These are phyloP conservation scores for Gardenia jasminoides DNA, from an alignment of 257 asterid species.

Conservation along the genomic window DNA sequence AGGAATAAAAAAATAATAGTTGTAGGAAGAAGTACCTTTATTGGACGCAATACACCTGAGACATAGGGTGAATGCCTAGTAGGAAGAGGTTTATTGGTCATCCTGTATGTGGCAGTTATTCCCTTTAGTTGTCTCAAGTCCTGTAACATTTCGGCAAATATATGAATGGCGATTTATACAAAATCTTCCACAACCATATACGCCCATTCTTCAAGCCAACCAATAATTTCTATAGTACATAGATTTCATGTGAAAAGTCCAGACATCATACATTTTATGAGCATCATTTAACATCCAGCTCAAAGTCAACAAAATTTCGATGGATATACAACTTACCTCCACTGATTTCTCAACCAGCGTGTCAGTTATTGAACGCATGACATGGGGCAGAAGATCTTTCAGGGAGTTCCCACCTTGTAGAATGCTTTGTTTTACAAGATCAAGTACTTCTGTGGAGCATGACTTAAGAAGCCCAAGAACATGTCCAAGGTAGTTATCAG, in stretches of 20 bases:
- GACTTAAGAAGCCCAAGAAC: conserved; percentile 69
- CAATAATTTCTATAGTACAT: neutral
- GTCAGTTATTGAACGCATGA: conserved; percentile 61
- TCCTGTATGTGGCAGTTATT: conserved; percentile 92
- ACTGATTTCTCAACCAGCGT: conserved; percentile 78
- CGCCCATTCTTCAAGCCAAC: neutral
- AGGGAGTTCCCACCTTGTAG: conserved; percentile 72
- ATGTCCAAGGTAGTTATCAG: conserved; percentile 60
- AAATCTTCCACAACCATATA: neutral
- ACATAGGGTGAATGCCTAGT: conserved; percentile 93
- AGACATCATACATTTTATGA: neutral
- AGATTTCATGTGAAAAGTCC: neutral
- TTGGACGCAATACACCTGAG: conserved; percentile 74
- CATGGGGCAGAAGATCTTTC: conserved; percentile 66
- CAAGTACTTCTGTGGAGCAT: conserved; percentile 74
- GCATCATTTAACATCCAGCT: neutral
- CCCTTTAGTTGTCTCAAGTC: conserved; percentile 91
- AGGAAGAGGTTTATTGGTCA: conserved; percentile 97
- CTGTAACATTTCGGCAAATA: conserved; percentile 40
- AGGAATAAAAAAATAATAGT: neutral
- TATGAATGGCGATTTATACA: neutral
- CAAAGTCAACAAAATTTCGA: neutral
- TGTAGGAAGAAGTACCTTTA: conserved; percentile 55
- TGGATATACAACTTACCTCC: conserved; percentile 50
- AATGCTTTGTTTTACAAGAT: conserved; percentile 83